A percentile compares a stretch with the other conserved stretches of the same genome.
phyloP scores from a whole-genome alignment of 208 protist species.

The Sergeia podlipaevii region DNA sequence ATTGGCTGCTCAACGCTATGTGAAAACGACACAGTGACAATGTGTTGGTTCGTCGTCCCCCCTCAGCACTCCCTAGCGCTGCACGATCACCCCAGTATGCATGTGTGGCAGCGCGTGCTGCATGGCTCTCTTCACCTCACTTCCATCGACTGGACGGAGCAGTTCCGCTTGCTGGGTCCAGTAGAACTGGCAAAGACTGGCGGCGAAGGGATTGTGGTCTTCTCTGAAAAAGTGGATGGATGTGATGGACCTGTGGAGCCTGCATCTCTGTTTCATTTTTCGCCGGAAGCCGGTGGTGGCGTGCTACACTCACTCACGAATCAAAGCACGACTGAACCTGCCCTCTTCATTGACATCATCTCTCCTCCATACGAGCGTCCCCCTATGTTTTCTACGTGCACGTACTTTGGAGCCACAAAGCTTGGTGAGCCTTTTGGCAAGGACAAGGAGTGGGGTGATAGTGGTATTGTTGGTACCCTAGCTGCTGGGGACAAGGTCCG shows the following conservation, averaged over 20 bases:
- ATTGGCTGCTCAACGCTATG: constrained; percentile 67
- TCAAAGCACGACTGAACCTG: constrained; percentile 25
- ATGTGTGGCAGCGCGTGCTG: constrained; percentile 61
- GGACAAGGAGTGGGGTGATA: not conserved
- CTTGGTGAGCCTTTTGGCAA: not conserved
- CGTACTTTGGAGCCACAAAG: constrained; percentile 34
- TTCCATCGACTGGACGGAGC: constrained; percentile 24
- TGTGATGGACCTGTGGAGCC: not conserved
- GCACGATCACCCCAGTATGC: constrained; percentile 76
- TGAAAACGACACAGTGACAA: constrained; percentile 24
- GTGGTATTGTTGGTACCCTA: constrained; percentile 14
- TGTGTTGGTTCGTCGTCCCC: constrained; percentile 77
- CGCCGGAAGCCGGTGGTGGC: constrained; percentile 23
- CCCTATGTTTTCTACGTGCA: constrained; percentile 41
- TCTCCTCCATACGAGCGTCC: constrained; percentile 52
- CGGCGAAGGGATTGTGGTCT: constrained; percentile 20
- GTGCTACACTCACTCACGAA: constrained; percentile 69
- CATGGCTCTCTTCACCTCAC: constrained; percentile 49
- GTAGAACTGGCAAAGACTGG: not conserved
- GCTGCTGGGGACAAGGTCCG: constrained; percentile 14
- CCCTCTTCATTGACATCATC: constrained; percentile 72
- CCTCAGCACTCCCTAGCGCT: constrained; percentile 46
- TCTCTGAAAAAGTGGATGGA: constrained; percentile 8
- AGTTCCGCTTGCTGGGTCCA: not conserved
- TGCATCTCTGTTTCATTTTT: constrained; percentile 7